Base-by-base conservation (phyloP, 371 early-diverging fungal species). In the Lichtheimia ramosa region DNA sequence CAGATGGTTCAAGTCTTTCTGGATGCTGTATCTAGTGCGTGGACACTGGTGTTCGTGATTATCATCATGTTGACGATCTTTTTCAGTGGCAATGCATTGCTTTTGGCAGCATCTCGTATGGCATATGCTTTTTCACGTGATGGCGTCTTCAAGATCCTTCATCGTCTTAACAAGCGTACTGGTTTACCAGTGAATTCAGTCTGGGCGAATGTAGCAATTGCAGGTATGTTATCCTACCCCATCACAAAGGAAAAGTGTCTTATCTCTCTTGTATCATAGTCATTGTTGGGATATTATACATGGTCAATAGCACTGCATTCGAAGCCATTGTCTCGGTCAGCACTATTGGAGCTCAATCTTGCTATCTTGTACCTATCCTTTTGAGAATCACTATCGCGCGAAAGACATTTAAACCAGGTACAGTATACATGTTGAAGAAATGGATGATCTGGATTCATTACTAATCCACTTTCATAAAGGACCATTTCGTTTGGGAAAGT, bases 71-170 rank as follows among this genome's bases (percentile, higher is more conserved):
- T 81, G 46, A 85, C 85, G 7, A 81, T 77, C 48, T 84, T 81
- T 74, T 83, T 84, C 62, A 79, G 82, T 50, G 82, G 84, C 7
- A 76, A 74, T 65, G 80, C 81, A n/a, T n/a, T 40, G 23, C 7
- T 50, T 0, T 41, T 51, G 59, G 51, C 86, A 54, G 87, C 85
- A 58, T 86, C 87, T 1, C 81, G 90, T 46, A 87, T 85, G 86
- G 80, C 87, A 48, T 90, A 87, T 61, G 89, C 90, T 2, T 88
- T 90, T 62, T 82, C 88, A 27, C 81, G 91, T 25, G 91, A 90
- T 60, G 83, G 83, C 20, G 89, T 84, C 52, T 80, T 90, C 8
- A 34, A 8, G 10, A 8, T 6, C 34, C 10, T 34, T 34, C 8
- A 8, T 8, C 5, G 34, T 34, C 34, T 18, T 34, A 54, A 69